Evolutionary conservation across 202 grass and related monocot species (phyloP), one percentile per base, ranked within the genome.

Genomic region (Schoenoplectus triqueter): DNA sequence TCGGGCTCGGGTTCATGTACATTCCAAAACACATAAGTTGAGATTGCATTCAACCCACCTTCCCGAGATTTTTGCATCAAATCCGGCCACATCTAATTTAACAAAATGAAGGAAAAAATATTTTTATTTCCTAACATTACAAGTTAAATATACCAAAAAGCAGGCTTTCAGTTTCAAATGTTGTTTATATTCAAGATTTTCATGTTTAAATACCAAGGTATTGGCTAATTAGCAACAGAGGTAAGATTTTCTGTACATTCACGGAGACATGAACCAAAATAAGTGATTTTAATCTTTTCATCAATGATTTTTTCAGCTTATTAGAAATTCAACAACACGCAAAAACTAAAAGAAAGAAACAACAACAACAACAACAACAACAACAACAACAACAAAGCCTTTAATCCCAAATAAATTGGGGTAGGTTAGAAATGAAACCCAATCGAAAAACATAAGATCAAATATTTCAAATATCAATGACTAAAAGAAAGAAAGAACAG

Each of bases 11-110:
- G 89, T 62, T 97, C 94, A 8, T 97, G 94, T 10, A 50, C n/a
- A 67, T 97, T 97, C 94, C 94, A 97, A 86, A 97, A 97, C 81
- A 97, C 86, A 46, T 97, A 97, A 48, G 85, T 90, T 78, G 89
- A 86, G 85, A 97, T 87, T 77, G 72, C 83, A 82, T 97, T 97
- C 79, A 97, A 78, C 2, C 94, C 94, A 6, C 94, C 94, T 15
- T 90, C 88, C 56, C 88, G 91, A 69, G 94, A 84, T 86, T 87
- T 92, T 78, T 66, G 40, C 80, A 97, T 82, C 85, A 93, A 84
- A 21, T 90, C 85, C 9, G 88, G 86, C 94, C 94, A 93, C 79
- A 66, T 84, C 87, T 88, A 49, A 67, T 77, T 62, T 39, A 73
- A 69, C 62, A 50, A 84, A 84, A 22, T 48, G 64, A 54, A 85